These are phyloP conservation scores for Cadophora sp. DNA, from an alignment of 2,329 filamentous ascomycete species.

Conservation along the genomic window DNA sequence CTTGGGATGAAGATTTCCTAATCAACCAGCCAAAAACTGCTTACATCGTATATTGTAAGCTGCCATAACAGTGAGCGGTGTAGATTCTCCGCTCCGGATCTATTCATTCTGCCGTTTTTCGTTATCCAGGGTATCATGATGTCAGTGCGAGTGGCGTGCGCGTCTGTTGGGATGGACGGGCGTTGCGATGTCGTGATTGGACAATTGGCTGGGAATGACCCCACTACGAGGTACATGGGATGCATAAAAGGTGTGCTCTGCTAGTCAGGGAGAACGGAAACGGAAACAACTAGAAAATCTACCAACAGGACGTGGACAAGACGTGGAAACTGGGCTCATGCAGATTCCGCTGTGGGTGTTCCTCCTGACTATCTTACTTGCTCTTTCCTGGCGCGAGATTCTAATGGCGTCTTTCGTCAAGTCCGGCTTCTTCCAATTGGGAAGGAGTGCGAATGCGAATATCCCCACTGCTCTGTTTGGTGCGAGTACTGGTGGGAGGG, in stretches of 20 bases:
- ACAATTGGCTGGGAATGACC: neutral
- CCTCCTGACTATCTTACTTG: conserved; percentile 8
- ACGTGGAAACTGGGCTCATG: neutral
- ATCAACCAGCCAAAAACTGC: conserved; percentile 6
- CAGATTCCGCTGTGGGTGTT: conserved; percentile 23
- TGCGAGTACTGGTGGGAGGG: neutral
- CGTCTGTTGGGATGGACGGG: neutral
- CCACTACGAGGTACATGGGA: neutral
- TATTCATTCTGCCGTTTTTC: neutral
- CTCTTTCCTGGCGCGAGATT: conserved; percentile 20
- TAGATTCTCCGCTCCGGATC: neutral
- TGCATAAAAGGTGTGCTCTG: neutral
- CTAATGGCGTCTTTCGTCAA: conserved; percentile 1
- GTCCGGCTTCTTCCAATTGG: neutral
- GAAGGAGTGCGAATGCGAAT: neutral
- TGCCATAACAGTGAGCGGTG: neutral
- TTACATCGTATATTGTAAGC: neutral
- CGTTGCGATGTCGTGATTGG: conserved; percentile 3
- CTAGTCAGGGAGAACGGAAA: conserved; percentile 3
- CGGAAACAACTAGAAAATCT: too few relatives aligned
- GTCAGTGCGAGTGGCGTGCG: neutral
- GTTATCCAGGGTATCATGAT: too few relatives aligned
- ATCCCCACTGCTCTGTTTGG: neutral
- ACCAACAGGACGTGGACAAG: too few relatives aligned
- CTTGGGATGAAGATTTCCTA: conserved; percentile 1